Evolutionary conservation across 768 basidiomycete genomes (phyloP), one percentile per base, ranked within the genome.

Genomic region (Crassisporium funariophilum): DNA sequence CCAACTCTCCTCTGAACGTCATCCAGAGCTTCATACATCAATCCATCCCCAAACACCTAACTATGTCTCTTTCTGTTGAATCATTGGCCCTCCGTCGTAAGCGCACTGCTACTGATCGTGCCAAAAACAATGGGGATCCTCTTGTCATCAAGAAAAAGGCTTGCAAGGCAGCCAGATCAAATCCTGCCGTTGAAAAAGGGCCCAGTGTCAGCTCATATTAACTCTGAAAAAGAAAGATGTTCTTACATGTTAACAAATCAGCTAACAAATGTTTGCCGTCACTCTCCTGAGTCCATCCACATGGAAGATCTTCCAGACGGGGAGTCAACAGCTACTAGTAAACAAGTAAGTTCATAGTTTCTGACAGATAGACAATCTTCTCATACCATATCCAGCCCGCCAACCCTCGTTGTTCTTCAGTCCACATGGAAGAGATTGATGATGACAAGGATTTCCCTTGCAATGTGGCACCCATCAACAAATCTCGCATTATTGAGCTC

Each of bases 111-210:
- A 23, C 41, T 21, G 29, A 43, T 8, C 19, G 25, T 27, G 41
- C 41, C 29, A 12, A 22, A 31, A 43, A 43, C 25, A 43, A 43
- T 29, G 41, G 24, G 5, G 41, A 43, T 22, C 39, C 41, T 43
- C 25, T 43, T n/a, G n/a, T 29, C 17, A 11, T 20, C 41, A 43
- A 33, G 21, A 43, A 43, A 43, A 43, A 43, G 29, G 41, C 41
- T 24, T 5, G 34, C 19, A 6, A 6, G 11, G 23, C 44, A 13
- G 25, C 35, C 8, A 20, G 21, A 20, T 35, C 24, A 33, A 46
- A 22, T 23, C n/a, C 44, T 36, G 44, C 9, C 22, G 24, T 2
- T 5, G 17, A 5, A 13, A 40, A 20, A n/a, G n/a, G n/a, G n/a
- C 31, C 40, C 27, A 8, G 15, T 11, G 21, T 33, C 27, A 44